Evolutionary conservation across 2,329 filamentous ascomycete genomes (phyloP).

Genomic region (Diplodia mutila): DNA sequence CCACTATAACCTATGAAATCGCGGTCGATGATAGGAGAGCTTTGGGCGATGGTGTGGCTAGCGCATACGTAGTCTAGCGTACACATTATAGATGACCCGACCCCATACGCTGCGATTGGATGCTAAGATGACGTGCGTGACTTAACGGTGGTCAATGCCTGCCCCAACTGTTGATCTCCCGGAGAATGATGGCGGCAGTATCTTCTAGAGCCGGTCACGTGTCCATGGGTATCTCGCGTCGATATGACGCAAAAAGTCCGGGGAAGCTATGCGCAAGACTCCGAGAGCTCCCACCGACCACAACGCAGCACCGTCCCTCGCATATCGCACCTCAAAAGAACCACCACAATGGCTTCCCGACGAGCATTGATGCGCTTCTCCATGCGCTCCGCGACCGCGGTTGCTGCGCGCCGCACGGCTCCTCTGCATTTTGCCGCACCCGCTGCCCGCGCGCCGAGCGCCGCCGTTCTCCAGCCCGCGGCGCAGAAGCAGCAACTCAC

Average conservation of each 20-base stretch:
- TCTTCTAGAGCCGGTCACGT: neutral
- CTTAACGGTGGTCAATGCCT: constrained; percentile 7
- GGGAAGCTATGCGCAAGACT: constrained; percentile 18
- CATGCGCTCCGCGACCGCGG: constrained; percentile 4
- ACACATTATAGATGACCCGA: constrained; percentile 21
- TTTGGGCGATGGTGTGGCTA: constrained; percentile 15
- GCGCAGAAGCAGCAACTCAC: neutral
- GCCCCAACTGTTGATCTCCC: neutral
- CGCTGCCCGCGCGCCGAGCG: neutral
- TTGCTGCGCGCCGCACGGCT: neutral
- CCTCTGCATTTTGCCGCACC: neutral
- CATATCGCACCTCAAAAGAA: neutral
- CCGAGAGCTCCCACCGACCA: neutral
- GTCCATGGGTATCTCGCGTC: neutral
- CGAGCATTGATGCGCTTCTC: constrained; percentile 13
- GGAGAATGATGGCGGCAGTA: neutral
- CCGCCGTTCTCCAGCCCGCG: neutral
- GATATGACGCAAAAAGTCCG: constrained; percentile 23
- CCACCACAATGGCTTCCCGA: constrained; percentile 14
- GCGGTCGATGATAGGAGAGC: constrained; percentile 9
- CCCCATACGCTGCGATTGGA: constrained; percentile 12
- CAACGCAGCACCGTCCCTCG: neutral
- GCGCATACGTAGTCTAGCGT: constrained; percentile 23
- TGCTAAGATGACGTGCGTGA: neutral
- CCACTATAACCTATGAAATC: constrained; percentile 16